Conservation (phyloP, 805 yeast genomes). For the Starmerella sirachaensis region DNA sequence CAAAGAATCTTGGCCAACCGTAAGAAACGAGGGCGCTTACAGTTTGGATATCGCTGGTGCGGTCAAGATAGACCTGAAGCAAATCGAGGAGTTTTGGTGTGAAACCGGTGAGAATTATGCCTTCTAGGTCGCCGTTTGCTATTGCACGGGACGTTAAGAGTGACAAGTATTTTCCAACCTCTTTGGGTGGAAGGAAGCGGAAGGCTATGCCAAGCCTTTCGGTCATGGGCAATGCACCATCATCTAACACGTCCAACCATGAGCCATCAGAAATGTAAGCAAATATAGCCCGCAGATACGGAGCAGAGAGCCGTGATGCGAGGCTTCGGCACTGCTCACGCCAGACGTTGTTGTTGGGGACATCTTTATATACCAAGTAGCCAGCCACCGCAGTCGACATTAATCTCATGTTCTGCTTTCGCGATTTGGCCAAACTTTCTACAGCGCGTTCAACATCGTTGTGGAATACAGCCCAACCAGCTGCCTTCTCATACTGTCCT, state of each 20-base stretch:
- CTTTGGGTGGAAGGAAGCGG: constrained; percentile 70
- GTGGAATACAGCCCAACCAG: constrained; percentile 94
- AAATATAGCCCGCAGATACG: constrained; percentile 81
- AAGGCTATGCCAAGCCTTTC: constrained; percentile 87
- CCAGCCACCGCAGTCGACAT: constrained; percentile 95
- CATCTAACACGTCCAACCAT: constrained; percentile 94
- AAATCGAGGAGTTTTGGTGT: constrained; percentile 74
- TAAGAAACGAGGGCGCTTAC: constrained; percentile 71
- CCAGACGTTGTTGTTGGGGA: constrained; percentile 62
- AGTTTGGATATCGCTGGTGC: constrained; percentile 84
- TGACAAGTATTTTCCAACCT: constrained; percentile 54
- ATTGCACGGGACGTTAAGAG: constrained; percentile 62
- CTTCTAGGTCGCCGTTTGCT: constrained; percentile 75
- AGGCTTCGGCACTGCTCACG: constrained; percentile 80
- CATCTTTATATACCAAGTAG: constrained; percentile 53
- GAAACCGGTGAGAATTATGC: constrained; percentile 80
- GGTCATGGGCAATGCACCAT: constrained; percentile 71
- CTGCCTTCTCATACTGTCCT: constrained; percentile 75
- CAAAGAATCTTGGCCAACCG: constrained; percentile 75
- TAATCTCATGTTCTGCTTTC: constrained; percentile 54
- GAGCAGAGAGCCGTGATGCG: constrained; percentile 80
- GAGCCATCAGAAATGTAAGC: constrained; percentile 89
- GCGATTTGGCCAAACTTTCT: constrained; percentile 61
- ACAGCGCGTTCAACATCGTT: constrained; percentile 78
- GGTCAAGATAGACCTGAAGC: constrained; percentile 73